Evolutionary conservation across 371 early-diverging fungal species (phyloP).

Genomic region (Rhizopus stolonifer): DNA sequence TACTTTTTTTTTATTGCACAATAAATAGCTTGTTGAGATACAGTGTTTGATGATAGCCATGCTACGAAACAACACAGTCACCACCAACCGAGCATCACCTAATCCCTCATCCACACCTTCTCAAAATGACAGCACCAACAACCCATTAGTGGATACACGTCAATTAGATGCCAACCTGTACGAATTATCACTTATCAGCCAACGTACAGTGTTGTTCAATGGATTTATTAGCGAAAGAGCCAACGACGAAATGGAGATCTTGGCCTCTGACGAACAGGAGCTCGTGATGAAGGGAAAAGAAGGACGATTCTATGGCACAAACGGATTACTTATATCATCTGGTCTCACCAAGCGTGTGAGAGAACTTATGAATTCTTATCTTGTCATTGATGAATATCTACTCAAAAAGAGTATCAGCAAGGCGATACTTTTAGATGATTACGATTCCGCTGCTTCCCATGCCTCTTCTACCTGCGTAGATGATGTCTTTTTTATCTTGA

Average conservation of each 20-base stretch:
- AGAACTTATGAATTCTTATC: slow-evolving; percentile 68
- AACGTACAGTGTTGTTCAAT: slow-evolving; percentile 73
- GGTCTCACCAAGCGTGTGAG: slow-evolving; percentile 62
- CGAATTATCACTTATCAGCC: slow-evolving; percentile 81
- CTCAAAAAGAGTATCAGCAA: slow-evolving; percentile 74
- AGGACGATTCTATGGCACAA: slow-evolving; percentile 47
- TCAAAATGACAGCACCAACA: slow-evolving; percentile 16
- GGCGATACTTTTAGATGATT: slow-evolving; percentile 61
- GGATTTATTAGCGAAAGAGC: slow-evolving; percentile 70
- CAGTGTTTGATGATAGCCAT: slow-evolving; percentile 35
- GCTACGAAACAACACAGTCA: slow-evolving; percentile 28
- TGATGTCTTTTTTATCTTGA: slow-evolving; percentile 89
- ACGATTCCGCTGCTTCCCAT: slow-evolving; percentile 58
- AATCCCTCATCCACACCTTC: slow-evolving; percentile 9
- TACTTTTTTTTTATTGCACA: too few relatives aligned
- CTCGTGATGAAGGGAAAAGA: slow-evolving; percentile 46
- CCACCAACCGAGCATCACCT: slow-evolving; percentile 3
- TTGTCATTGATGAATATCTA: slow-evolving; percentile 74
- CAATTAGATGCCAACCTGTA: slow-evolving; percentile 72
- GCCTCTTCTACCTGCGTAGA: slow-evolving; percentile 84
- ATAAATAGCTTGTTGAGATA: slow-evolving; percentile 39
- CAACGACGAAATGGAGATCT: slow-evolving; percentile 43
- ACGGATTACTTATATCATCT: slow-evolving; percentile 50
- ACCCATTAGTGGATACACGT: slow-evolving; percentile 66
- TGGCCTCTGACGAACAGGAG: slow-evolving; percentile 32